Percentiles rank a stretch among this genome's conserved stretches.
Evolutionary conservation across 2,329 filamentous ascomycete species (phyloP).

Genomic region (Alternaria infectoria): DNA sequence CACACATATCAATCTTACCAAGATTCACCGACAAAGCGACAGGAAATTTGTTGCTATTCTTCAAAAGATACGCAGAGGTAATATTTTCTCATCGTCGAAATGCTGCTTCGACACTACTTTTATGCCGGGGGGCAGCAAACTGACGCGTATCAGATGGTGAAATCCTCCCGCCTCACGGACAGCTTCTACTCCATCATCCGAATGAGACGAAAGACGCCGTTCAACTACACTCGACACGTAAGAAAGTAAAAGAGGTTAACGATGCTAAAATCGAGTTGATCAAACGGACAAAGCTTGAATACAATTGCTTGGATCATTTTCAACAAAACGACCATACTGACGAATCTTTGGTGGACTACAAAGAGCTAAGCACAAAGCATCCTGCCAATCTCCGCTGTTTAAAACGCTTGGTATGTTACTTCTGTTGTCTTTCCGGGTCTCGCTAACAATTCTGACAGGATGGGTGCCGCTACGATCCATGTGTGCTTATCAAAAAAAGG

Average conservation of each 20-base stretch:
- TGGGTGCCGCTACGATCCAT: slow-evolving; percentile 56
- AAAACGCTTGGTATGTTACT: slow-evolving; percentile 26
- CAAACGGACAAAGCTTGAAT: slow-evolving; percentile 22
- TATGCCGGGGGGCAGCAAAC: not conserved
- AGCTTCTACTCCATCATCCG: slow-evolving; percentile 55
- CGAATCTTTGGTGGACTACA: slow-evolving; percentile 17
- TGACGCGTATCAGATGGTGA: slow-evolving; percentile 16
- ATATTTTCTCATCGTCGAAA: slow-evolving; percentile 2
- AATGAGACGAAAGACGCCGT: slow-evolving; percentile 53
- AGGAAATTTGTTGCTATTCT: slow-evolving; percentile 61
- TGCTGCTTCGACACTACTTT: not conserved
- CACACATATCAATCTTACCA: slow-evolving; percentile 58
- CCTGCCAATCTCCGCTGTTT: slow-evolving; percentile 1
- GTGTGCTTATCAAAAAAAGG: slow-evolving; percentile 56
- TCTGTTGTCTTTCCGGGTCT: not conserved
- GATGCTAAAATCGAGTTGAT: too few species aligned
- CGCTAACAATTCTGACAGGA: slow-evolving; percentile 9
- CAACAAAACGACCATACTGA: slow-evolving; percentile 42
- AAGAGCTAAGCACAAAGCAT: too few species aligned
- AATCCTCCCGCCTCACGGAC: slow-evolving; percentile 47
- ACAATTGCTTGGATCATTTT: slow-evolving; percentile 52
- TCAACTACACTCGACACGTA: slow-evolving; percentile 51
- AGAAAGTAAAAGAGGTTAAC: too few species aligned
- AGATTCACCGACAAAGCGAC: slow-evolving; percentile 66
- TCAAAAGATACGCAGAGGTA: slow-evolving; percentile 61